Conservation (phyloP, 1,284 basidiomycete species). For the Calocybe gambosa region DNA sequence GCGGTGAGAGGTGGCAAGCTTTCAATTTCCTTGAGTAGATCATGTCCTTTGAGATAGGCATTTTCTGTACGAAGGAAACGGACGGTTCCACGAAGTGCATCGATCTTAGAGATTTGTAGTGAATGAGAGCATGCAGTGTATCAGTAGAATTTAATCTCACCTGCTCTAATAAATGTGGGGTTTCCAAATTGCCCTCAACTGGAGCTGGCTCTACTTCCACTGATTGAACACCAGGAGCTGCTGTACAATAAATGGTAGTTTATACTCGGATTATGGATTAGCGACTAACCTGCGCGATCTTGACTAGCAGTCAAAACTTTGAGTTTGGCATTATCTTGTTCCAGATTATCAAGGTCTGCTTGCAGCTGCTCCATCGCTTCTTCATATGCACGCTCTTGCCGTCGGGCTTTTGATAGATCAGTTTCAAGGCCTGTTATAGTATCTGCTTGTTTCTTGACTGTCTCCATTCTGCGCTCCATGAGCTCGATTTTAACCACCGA, state of each 20-base stretch:
- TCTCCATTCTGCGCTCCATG: constrained; percentile 89
- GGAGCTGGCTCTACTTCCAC: constrained; percentile 56
- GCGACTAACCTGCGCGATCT: constrained; percentile 57
- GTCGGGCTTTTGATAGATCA: constrained; percentile 75
- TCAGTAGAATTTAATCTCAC: constrained; percentile 30
- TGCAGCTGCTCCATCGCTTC: constrained; percentile 93
- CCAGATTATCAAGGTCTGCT: constrained; percentile 79
- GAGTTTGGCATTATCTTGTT: constrained; percentile 83
- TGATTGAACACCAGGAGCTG: constrained; percentile 44
- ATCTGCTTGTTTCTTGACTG: constrained; percentile 84
- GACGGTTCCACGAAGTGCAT: constrained; percentile 84
- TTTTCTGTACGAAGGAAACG: constrained; percentile 91
- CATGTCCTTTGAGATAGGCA: constrained; percentile 84
- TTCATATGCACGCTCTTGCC: constrained; percentile 85
- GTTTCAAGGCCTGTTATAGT: constrained; percentile 75
- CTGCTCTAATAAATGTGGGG: constrained; percentile 81
- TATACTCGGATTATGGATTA: background rate
- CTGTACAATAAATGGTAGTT: background rate
- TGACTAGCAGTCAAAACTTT: constrained; percentile 58
- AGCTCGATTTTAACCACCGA: constrained; percentile 88
- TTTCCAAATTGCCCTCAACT: constrained; percentile 76
- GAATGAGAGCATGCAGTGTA: constrained; percentile 2
- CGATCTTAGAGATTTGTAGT: constrained; percentile 49
- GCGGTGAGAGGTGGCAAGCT: constrained; percentile 59
- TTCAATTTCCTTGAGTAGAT: constrained; percentile 78